Evolutionary conservation across 1,284 basidiomycete species (phyloP).

Genomic region (Chalciporus sp.): DNA sequence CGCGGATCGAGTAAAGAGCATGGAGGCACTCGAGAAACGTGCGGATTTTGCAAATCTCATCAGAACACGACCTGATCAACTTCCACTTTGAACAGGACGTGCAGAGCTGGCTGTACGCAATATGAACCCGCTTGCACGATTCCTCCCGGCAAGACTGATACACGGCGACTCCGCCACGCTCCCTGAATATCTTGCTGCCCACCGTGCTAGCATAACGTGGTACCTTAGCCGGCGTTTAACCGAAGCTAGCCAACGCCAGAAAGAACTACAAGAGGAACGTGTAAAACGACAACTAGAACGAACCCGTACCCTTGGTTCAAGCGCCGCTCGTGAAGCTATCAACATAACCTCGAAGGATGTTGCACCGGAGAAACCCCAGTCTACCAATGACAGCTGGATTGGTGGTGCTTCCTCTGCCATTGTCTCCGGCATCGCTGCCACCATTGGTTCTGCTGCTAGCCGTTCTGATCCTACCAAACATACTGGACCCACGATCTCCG

Average conservation of each 20-base stretch:
- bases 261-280: conserved; percentile 87
- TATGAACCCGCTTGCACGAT: conserved; percentile 60
- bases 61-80: conserved; percentile 8
- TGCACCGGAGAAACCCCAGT: conserved; percentile 25
- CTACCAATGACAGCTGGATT: conserved; percentile 56
- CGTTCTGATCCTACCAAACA: conserved; percentile 29
- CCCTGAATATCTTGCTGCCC: conserved; percentile 77
- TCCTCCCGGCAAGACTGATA: conserved; percentile 66
- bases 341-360: conserved; percentile 38
- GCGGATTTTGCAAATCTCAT: conserved; percentile 33
- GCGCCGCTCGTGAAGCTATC: conserved; percentile 59
- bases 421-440: conserved; percentile 62
- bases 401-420: conserved; percentile 61
- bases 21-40: conserved; percentile 87
- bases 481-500: conserved; percentile 30
- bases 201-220: conserved; percentile 84
- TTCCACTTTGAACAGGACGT: conserved; percentile 51
- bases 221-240: conserved; percentile 80
- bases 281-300: conserved; percentile 81
- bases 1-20: conserved; percentile 80
- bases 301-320: conserved; percentile 76
- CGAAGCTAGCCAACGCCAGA: conserved; percentile 75
- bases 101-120: conserved; percentile 62
- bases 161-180: conserved; percentile 59
- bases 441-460: conserved; percentile 53